Percentiles rank a stretch among this genome's conserved stretches.
phyloP scores from a whole-genome alignment of 129 eudicot genomes.

The Flaveria brownii region DNA sequence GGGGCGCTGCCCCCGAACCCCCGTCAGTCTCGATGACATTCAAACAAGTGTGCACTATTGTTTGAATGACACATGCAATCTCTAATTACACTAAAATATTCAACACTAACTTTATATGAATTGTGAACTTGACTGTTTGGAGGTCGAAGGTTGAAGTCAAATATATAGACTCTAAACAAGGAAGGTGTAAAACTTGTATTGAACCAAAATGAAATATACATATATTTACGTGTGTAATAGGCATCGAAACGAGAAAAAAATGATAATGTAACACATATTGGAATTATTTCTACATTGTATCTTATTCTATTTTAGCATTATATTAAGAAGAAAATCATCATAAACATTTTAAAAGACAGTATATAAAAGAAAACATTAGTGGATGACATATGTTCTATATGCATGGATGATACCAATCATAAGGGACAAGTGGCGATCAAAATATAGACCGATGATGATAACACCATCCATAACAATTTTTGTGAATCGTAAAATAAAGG shows the following conservation, averaged over 20 bases:
- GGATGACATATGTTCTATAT: constrained; percentile 18
- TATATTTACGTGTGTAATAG: too few species aligned
- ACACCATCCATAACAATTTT: constrained; percentile 29
- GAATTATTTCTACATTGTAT: neutral
- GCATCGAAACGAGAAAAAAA: neutral
- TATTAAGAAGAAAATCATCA: neutral
- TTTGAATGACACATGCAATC: too few species aligned
- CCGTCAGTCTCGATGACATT: too few species aligned
- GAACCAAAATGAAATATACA: too few species aligned
- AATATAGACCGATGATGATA: constrained; percentile 7
- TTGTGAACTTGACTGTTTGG: too few species aligned
- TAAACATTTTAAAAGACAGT: neutral
- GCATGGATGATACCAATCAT: constrained; percentile 34
- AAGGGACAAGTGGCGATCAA: constrained; percentile 27
- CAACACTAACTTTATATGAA: too few species aligned
- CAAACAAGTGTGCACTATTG: too few species aligned
- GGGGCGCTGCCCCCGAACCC: too few species aligned
- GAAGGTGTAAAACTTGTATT: too few species aligned
- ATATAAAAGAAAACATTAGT: constrained; percentile 12
- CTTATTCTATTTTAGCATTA: neutral
- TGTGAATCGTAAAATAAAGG: constrained; percentile 23
- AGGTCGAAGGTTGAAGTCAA: too few species aligned
- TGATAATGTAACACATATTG: neutral
- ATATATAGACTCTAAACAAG: too few species aligned
- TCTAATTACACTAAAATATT: too few species aligned